phyloP scores from a whole-genome alignment of 495 filamentous ascomycete species.

The Hypoxylon intermedium region DNA sequence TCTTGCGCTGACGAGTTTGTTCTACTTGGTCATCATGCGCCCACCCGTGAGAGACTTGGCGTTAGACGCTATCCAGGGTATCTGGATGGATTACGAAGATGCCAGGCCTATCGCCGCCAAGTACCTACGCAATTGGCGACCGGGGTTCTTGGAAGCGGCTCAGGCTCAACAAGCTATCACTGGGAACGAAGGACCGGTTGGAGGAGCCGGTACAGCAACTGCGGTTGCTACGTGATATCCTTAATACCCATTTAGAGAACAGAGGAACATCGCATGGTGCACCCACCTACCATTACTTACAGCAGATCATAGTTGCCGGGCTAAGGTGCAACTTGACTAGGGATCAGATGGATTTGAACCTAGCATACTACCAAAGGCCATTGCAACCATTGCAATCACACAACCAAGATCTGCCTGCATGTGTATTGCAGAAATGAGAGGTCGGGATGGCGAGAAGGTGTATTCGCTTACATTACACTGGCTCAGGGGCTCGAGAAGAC shows the following conservation, averaged over 20 bases:
- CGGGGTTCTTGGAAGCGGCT: slow-evolving; percentile 55
- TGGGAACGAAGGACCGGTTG: slow-evolving; percentile 15
- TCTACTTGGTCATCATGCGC: slow-evolving; percentile 83
- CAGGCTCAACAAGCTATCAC: slow-evolving; percentile 33
- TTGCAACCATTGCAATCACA: too few relatives aligned
- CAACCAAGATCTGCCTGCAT: too few relatives aligned
- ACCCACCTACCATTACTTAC: too few relatives aligned
- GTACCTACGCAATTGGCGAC: slow-evolving; percentile 61
- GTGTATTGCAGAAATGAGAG: too few relatives aligned
- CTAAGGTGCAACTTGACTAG: too few relatives aligned
- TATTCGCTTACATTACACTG: too few relatives aligned
- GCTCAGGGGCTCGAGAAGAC: too few relatives aligned
- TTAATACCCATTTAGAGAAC: slow-evolving; percentile 1
- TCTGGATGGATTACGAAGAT: slow-evolving; percentile 79
- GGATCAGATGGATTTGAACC: too few relatives aligned
- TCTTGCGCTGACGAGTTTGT: slow-evolving; percentile 57
- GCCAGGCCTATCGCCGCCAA: slow-evolving; percentile 61
- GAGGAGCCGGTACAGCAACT: slow-evolving; percentile 10
- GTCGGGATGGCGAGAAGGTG: too few relatives aligned
- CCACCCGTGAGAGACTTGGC: slow-evolving; percentile 83
- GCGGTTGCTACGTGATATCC: slow-evolving; percentile 36
- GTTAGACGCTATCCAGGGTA: slow-evolving; percentile 81
- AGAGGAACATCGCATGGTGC: too few relatives aligned
- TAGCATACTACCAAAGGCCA: too few relatives aligned
- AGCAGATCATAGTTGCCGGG: too few relatives aligned